Conservation (phyloP, 1,284 basidiomycete genomes). For the Phellinidium pouzarii region DNA sequence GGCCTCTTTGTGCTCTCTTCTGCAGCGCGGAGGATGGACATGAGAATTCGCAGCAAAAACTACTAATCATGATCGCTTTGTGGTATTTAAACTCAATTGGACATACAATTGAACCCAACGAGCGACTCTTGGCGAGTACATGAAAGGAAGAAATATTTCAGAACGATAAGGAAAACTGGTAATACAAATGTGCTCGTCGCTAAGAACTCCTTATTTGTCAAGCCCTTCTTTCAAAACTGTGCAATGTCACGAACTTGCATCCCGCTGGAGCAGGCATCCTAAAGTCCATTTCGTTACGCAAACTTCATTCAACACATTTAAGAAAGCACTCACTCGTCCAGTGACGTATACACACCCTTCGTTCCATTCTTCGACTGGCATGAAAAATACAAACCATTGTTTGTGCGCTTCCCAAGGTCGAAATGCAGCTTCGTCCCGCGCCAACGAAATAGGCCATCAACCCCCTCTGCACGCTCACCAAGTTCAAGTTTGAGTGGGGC, state of each 20-base stretch:
- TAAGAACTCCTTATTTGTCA: not conserved
- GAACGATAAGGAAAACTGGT: not conserved
- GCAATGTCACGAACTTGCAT: conserved; percentile 18
- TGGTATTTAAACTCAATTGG: conserved; percentile 9
- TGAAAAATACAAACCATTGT: conserved; percentile 44
- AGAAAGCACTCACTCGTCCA: conserved; percentile 36
- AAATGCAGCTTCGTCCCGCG: conserved; percentile 49
- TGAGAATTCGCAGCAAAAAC: conserved; percentile 24
- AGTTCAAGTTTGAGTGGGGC: conserved; percentile 43
- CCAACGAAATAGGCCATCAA: conserved; percentile 49
- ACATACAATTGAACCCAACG: not conserved
- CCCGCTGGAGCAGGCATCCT: conserved; percentile 15
- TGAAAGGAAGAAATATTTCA: not conserved
- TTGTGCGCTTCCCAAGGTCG: conserved; percentile 37
- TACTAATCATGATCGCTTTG: conserved; percentile 6
- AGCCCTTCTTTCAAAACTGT: conserved; percentile 12
- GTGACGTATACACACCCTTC: conserved; percentile 41
- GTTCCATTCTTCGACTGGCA: conserved; percentile 36
- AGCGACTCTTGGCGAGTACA: not conserved
- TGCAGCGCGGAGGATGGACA: conserved; percentile 56
- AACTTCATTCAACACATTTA: not conserved
- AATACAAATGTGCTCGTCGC: not conserved
- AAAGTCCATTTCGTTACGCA: not conserved
- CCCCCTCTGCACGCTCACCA: conserved; percentile 33
- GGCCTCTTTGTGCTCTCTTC: conserved; percentile 57